These are phyloP conservation scores for Rhytidiadelphus loreus DNA, from an alignment of 225 moss, liverwort and hornwort genomes.

Conservation along the genomic window DNA sequence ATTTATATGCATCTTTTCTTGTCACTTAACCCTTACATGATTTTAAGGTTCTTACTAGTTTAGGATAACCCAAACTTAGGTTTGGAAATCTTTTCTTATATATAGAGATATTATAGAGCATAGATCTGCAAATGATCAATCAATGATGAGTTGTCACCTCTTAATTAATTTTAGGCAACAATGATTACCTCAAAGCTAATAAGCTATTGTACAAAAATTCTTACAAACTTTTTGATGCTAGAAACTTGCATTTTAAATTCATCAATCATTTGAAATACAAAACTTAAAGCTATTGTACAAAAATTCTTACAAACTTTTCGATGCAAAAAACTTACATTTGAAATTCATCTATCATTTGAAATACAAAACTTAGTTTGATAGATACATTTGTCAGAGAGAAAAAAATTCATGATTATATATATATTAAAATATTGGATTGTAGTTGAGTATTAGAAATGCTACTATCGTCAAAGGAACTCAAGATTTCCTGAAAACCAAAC, in stretches of 20 bases:
- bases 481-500: background rate
- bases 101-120: accelerated
- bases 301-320: background rate
- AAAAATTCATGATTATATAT: background rate
- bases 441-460: background rate
- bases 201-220: background rate
- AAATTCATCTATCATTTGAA: background rate
- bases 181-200: background rate
- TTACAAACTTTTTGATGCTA: background rate
- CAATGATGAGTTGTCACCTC: background rate
- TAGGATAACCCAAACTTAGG: background rate
- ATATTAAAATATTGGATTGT: background rate
- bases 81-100: background rate
- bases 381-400: accelerated
- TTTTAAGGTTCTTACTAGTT: background rate
- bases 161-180: too few species aligned
- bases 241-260: background rate
- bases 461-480: background rate
- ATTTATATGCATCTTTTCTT: background rate
- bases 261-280: background rate
- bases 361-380: background rate
- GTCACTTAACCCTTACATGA: background rate
- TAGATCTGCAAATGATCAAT: background rate
- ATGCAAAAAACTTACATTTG: background rate
- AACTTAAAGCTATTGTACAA: too few species aligned